Conservation (phyloP, 768 basidiomycete genomes). For the Trametes elegans region DNA sequence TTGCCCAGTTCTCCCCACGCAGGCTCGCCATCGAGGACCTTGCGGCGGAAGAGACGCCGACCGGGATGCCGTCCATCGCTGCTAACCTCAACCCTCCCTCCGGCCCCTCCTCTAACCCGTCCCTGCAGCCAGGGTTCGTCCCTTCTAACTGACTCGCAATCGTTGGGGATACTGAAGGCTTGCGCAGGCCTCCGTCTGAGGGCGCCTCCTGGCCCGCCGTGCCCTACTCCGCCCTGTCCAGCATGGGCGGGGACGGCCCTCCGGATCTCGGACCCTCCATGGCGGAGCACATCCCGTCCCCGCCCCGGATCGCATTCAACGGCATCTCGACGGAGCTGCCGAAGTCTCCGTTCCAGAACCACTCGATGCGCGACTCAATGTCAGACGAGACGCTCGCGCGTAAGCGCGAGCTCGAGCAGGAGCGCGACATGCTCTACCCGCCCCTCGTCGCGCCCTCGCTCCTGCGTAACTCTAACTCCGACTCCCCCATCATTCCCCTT, state of each 20-base stretch:
- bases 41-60: slow-evolving; percentile 19
- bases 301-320: slow-evolving; percentile 64
- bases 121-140: slow-evolving; percentile 20
- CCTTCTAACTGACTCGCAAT: slow-evolving; percentile 12
- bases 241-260: slow-evolving; percentile 14
- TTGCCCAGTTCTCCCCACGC: slow-evolving; percentile 28
- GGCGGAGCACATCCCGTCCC: slow-evolving; percentile 43
- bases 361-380: slow-evolving; percentile 39
- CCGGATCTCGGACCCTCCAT: slow-evolving; percentile 33
- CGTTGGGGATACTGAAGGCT: slow-evolving; percentile 12
- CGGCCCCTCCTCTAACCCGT: slow-evolving; percentile 9
- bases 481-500: slow-evolving; percentile 72
- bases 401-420: slow-evolving; percentile 41
- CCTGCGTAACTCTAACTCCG: slow-evolving; percentile 20
- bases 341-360: slow-evolving; percentile 34
- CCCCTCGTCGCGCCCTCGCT: slow-evolving; percentile 33
- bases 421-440: slow-evolving; percentile 49
- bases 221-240: slow-evolving; percentile 38
- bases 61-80: slow-evolving; percentile 18
- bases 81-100: slow-evolving; percentile 12
- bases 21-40: slow-evolving; percentile 23
- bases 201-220: slow-evolving; percentile 41
- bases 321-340: slow-evolving; percentile 65
- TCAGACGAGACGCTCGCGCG: slow-evolving; percentile 43
- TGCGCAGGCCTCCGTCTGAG: slow-evolving; percentile 10